Evolutionary conservation across 768 basidiomycete species (phyloP).

Genomic region (Suillus lakei): DNA sequence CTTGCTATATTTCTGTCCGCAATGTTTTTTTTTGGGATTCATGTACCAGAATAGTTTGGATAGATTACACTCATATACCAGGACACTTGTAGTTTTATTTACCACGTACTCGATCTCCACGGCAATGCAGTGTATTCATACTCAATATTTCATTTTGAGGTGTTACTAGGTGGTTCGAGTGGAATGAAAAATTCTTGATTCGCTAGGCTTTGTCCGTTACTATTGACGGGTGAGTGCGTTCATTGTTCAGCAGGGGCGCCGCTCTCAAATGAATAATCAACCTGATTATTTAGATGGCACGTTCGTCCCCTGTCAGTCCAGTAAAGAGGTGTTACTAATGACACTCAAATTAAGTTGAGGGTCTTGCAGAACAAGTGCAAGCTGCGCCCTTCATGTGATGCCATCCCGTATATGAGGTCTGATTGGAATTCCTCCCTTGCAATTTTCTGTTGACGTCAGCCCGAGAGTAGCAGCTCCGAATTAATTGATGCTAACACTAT

Average conservation of each 20-base stretch:
- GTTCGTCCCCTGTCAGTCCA: background rate
- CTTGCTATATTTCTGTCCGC: background rate
- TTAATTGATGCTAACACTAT: background rate
- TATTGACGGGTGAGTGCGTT: background rate
- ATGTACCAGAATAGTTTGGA: conserved; percentile 1
- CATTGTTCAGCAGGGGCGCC: background rate
- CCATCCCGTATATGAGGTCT: background rate
- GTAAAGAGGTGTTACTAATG: background rate
- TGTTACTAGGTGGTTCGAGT: background rate
- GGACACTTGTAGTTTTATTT: background rate
- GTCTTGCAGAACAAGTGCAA: background rate
- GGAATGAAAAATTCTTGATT: background rate
- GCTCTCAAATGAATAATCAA: background rate
- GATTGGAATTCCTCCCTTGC: background rate
- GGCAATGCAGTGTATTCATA: background rate
- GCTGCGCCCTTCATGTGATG: background rate
- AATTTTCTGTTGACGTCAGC: background rate
- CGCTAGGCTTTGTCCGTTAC: background rate
- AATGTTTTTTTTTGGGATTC: background rate
- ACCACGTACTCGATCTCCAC: background rate
- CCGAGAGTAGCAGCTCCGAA: background rate
- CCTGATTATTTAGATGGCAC: background rate
- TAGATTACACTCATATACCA: background rate
- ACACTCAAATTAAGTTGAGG: background rate
- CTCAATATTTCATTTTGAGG: background rate